These are phyloP conservation scores for Fusarium goolgardi DNA, from an alignment of 2,329 filamentous ascomycete species.

Conservation along the genomic window DNA sequence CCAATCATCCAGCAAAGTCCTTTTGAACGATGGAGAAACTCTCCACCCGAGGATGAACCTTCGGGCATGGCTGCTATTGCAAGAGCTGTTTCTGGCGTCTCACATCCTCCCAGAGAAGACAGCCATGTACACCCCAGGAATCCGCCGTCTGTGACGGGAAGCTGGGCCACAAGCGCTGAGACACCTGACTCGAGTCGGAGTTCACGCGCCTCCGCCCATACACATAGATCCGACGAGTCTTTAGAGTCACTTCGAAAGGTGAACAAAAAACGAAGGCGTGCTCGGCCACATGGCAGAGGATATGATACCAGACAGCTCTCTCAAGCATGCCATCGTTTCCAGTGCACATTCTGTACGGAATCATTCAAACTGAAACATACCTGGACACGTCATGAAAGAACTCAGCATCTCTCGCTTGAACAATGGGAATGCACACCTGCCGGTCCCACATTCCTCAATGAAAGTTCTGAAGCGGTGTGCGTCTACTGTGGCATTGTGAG, in stretches of 20 bases:
- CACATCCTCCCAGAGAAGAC: conserved; percentile 5
- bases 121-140: accelerated
- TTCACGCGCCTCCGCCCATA: background rate
- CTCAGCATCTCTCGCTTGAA: conserved; percentile 59
- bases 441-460: conserved; percentile 54
- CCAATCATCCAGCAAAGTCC: conserved; percentile 54
- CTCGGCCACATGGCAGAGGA: background rate
- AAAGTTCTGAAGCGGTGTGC: conserved; percentile 51
- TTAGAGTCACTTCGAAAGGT: background rate
- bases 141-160: conserved; percentile 32
- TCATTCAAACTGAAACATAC: conserved; percentile 59
- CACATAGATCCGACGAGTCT: background rate
- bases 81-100: conserved; percentile 33
- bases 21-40: conserved; percentile 50
- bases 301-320: background rate
- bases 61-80: conserved; percentile 48
- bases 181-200: conserved; percentile 16
- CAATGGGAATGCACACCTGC: conserved; percentile 59
- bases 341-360: conserved; percentile 61
- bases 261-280: conserved; percentile 7
- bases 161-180: background rate
- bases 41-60: conserved; percentile 50
- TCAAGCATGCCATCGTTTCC: conserved; percentile 31
- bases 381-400: conserved; percentile 63
- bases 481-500: conserved; percentile 53